phyloP scores from a whole-genome alignment of 768 basidiomycete genomes.

The Calvatia gigantea region DNA sequence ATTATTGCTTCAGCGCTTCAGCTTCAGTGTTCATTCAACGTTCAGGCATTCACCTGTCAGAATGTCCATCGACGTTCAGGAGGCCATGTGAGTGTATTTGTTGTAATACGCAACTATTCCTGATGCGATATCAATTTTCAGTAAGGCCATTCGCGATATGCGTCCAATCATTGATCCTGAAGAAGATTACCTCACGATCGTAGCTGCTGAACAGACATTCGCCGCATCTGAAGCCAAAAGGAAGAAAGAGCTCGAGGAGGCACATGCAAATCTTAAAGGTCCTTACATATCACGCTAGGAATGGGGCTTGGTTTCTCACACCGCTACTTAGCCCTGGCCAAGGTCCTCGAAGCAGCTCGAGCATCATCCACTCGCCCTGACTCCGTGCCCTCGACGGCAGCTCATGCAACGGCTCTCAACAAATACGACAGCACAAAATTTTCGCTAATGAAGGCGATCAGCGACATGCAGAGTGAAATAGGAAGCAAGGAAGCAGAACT shows the following conservation, averaged over 20 bases:
- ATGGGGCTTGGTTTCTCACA: not conserved
- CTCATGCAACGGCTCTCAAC: conserved; percentile 58
- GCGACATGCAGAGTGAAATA: conserved; percentile 63
- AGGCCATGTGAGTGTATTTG: conserved; percentile 37
- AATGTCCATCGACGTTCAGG: conserved; percentile 42
- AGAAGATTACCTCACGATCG: conserved; percentile 75
- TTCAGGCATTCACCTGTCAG: not conserved
- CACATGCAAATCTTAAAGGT: conserved; percentile 66
- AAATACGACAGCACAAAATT: conserved; percentile 61
- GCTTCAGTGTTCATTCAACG: not conserved
- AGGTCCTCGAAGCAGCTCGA: conserved; percentile 64
- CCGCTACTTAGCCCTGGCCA: conserved; percentile 49
- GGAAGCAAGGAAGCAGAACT: conserved; percentile 71
- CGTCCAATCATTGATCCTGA: conserved; percentile 71
- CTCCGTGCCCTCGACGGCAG: conserved; percentile 63
- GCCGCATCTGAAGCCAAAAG: conserved; percentile 50
- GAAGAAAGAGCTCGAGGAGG: conserved; percentile 67
- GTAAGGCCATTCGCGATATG: conserved; percentile 69
- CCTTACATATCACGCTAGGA: not conserved
- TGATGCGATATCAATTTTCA: conserved; percentile 21
- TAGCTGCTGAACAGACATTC: conserved; percentile 69
- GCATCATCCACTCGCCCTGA: conserved; percentile 66
- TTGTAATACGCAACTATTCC: not conserved
- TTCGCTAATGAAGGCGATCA: conserved; percentile 70
- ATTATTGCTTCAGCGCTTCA: not conserved